Conservation (phyloP, 805 yeast species). For the Candida germanica region DNA sequence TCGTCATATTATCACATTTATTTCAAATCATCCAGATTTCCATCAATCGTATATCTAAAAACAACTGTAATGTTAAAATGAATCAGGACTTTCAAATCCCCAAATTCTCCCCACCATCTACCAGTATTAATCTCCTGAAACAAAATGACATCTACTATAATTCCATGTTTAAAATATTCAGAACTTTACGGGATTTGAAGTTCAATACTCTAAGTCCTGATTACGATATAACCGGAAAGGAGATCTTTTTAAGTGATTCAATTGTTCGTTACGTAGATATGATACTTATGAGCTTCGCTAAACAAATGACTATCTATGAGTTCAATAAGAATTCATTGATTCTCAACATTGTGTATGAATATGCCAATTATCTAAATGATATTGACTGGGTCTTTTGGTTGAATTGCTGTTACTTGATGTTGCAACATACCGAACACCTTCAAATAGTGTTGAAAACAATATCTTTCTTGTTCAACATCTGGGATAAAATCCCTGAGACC, state of each 20-base stretch:
- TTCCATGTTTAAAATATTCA: slow-evolving; percentile 38
- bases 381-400: slow-evolving; percentile 82
- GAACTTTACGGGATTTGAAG: slow-evolving; percentile 35
- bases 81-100: slow-evolving; percentile 5
- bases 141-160: slow-evolving; percentile 35
- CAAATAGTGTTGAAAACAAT: slow-evolving; percentile 61
- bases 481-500: slow-evolving; percentile 61
- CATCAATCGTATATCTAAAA: slow-evolving; percentile 21
- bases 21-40: slow-evolving; percentile 40
- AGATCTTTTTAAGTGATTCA: neutral
- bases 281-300: slow-evolving; percentile 34
- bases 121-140: slow-evolving; percentile 10
- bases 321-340: slow-evolving; percentile 36
- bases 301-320: slow-evolving; percentile 35
- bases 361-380: slow-evolving; percentile 28
- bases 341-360: slow-evolving; percentile 40
- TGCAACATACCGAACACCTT: slow-evolving; percentile 56
- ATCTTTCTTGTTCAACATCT: slow-evolving; percentile 65
- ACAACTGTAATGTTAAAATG: slow-evolving; percentile 9
- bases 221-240: neutral
- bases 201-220: slow-evolving; percentile 13
- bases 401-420: slow-evolving; percentile 52
- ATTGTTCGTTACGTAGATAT: slow-evolving; percentile 24
- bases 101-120: neutral
- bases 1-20: slow-evolving; percentile 44